A percentile compares a stretch with the other conserved stretches of the same genome.
These are phyloP conservation scores for Fusarium floridanum DNA, from an alignment of 2,329 filamentous ascomycete genomes.

Conservation along the genomic window DNA sequence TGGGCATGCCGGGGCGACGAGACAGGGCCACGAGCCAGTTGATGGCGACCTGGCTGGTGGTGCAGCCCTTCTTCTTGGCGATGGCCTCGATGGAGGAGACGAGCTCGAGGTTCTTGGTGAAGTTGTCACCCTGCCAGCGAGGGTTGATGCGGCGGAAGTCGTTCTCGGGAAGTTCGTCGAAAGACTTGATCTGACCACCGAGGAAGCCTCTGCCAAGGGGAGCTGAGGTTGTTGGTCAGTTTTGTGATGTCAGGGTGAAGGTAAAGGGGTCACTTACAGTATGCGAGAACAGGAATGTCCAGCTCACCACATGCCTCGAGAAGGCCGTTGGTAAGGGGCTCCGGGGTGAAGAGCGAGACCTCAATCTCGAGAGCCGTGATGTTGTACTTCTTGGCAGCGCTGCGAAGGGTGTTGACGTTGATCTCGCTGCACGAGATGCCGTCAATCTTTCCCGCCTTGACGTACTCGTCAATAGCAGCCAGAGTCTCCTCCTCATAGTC, in stretches of 20 bases:
- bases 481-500: constrained; percentile 62
- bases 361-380: constrained; percentile 64
- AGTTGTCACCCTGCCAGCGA: constrained; percentile 72
- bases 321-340: constrained; percentile 61
- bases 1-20: constrained; percentile 64
- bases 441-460: constrained; percentile 62
- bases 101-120: constrained; percentile 73
- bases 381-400: constrained; percentile 56
- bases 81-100: constrained; percentile 68
- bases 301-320: constrained; percentile 68
- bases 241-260: constrained; percentile 13
- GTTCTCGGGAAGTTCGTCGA: constrained; percentile 67
- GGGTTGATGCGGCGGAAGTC: constrained; percentile 63
- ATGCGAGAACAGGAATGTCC: constrained; percentile 75
- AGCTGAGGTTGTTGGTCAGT: constrained; percentile 49
- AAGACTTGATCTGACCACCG: constrained; percentile 65
- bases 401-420: constrained; percentile 59
- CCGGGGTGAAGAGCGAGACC: constrained; percentile 59
- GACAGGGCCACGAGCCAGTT: constrained; percentile 70
- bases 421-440: constrained; percentile 62
- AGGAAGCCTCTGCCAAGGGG: constrained; percentile 62
- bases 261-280: constrained; percentile 55
- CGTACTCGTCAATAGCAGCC: constrained; percentile 58
- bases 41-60: constrained; percentile 74
- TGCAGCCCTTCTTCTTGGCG: constrained; percentile 71